phyloP scores from a whole-genome alignment of 2,329 filamentous ascomycete species.

The Colletotrichum destructivum region DNA sequence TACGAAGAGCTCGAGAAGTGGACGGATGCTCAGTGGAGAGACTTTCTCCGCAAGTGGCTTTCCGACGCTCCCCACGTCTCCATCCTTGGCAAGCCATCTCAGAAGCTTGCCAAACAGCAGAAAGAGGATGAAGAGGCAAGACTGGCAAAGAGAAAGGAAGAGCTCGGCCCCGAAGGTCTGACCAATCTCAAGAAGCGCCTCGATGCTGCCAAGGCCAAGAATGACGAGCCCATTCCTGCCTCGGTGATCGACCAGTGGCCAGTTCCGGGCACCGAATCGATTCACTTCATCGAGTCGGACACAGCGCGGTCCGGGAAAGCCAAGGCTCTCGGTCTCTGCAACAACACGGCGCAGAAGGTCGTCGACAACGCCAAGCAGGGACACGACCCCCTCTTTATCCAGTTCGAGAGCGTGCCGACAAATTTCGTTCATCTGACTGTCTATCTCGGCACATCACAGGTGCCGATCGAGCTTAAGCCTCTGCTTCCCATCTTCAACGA shows the following conservation, averaged over 20 bases:
- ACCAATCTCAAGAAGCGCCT: slow-evolving; percentile 81
- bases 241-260: slow-evolving; percentile 85
- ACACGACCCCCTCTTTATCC: slow-evolving; percentile 87
- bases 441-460: slow-evolving; percentile 81
- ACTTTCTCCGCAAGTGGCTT: slow-evolving; percentile 87
- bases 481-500: slow-evolving; percentile 87
- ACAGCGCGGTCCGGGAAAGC: slow-evolving; percentile 89
- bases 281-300: slow-evolving; percentile 92
- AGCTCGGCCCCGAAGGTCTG: slow-evolving; percentile 86
- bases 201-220: slow-evolving; percentile 87
- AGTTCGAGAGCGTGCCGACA: slow-evolving; percentile 94
- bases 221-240: slow-evolving; percentile 87
- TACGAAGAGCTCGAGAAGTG: slow-evolving; percentile 82
- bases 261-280: slow-evolving; percentile 89
- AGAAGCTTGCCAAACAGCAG: slow-evolving; percentile 82
- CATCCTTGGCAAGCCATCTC: slow-evolving; percentile 88
- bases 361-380: slow-evolving; percentile 78
- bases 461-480: slow-evolving; percentile 88
- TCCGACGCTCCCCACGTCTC: slow-evolving; percentile 89
- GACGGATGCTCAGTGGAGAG: slow-evolving; percentile 87
- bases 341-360: slow-evolving; percentile 80
- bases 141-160: slow-evolving; percentile 82
- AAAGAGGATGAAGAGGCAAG: slow-evolving; percentile 86
- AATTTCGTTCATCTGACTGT: slow-evolving; percentile 92
- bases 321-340: slow-evolving; percentile 75